Conservation (phyloP, 2,329 filamentous ascomycete species). For the Talaromyces islandicus region DNA sequence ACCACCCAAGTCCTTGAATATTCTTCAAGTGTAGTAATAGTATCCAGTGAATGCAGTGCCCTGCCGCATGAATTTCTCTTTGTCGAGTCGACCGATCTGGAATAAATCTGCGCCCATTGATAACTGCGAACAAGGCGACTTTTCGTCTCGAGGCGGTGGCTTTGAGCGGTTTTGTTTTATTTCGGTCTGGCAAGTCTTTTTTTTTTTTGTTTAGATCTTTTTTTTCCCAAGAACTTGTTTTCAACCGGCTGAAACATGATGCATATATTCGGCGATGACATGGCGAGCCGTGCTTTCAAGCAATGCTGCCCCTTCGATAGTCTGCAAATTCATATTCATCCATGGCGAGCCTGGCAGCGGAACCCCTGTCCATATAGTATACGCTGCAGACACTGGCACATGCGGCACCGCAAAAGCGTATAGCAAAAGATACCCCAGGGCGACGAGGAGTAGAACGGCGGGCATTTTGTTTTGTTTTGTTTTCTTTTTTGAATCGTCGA, state of each 20-base stretch:
- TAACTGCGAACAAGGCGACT: neutral
- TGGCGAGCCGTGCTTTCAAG: neutral
- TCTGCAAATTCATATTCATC: neutral
- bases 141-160: neutral
- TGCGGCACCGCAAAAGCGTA: conserved; percentile 27
- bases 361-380: conserved; percentile 3
- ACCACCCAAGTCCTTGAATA: too few relatives aligned
- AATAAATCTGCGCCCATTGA: neutral
- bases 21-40: too few relatives aligned
- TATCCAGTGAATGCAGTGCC: too few relatives aligned
- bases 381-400: neutral
- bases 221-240: too few relatives aligned
- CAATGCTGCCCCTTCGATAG: neutral
- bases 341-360: neutral
- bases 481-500: neutral
- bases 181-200: neutral
- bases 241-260: neutral
- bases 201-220: too few relatives aligned
- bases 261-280: neutral
- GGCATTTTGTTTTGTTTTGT: neutral
- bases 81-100: neutral
- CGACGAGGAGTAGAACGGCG: conserved; percentile 27
- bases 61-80: neutral
- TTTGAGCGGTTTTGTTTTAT: too few relatives aligned
- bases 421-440: conserved; percentile 27